Evolutionary conservation across 2,329 filamentous ascomycete genomes (phyloP).

Genomic region (Fusarium xylarioides): DNA sequence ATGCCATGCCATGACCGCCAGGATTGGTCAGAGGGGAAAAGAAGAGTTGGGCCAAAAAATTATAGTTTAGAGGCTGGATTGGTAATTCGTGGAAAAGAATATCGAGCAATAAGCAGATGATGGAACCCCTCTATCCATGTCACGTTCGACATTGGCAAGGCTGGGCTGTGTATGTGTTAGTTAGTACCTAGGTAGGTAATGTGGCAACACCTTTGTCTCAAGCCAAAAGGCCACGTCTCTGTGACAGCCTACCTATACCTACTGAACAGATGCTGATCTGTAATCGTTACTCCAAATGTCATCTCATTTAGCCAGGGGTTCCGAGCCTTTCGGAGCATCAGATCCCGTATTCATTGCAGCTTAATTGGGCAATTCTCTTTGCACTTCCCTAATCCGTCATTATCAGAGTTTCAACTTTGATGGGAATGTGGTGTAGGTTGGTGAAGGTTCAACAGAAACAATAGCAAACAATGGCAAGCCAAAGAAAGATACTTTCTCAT

Average conservation of each 20-base stretch:
- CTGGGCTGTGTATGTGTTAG: conserved; percentile 3
- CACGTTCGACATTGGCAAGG: conserved; percentile 1
- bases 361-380: conserved; percentile 29
- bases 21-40: background rate
- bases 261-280: background rate
- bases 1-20: background rate
- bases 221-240: no score
- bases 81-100: conserved; percentile 8
- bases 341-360: conserved; percentile 24
- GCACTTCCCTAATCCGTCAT: conserved; percentile 12
- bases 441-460: background rate
- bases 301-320: conserved; percentile 7
- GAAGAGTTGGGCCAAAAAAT: background rate
- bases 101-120: conserved; percentile 9
- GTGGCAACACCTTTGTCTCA: no score
- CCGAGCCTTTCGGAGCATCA: conserved; percentile 23
- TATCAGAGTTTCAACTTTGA: conserved; percentile 1
- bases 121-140: background rate
- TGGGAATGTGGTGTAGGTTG: background rate
- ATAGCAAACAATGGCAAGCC: background rate
- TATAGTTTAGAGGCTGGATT: background rate
- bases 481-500: background rate
- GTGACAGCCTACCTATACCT: no score
- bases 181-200: background rate
- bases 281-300: background rate